Conservation (phyloP, 2,329 filamentous ascomycete genomes). For the Aaosphaeria arxii region DNA sequence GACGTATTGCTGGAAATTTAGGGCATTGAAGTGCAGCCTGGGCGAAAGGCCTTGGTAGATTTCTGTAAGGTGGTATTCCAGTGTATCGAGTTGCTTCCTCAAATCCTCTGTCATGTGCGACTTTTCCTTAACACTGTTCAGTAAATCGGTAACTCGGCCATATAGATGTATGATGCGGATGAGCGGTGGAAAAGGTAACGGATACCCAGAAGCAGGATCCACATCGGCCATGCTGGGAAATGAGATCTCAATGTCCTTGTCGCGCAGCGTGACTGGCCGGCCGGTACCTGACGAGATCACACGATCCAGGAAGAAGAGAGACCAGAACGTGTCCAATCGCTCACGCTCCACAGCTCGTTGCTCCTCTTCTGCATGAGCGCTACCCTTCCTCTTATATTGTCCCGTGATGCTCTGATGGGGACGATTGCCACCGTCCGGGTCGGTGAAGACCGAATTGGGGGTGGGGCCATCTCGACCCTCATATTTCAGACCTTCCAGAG, state of each 20-base stretch:
- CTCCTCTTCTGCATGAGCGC: constrained; percentile 46
- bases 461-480: constrained; percentile 55
- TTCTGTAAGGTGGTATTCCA: constrained; percentile 75
- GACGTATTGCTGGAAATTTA: constrained; percentile 83
- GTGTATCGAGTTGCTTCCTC: constrained; percentile 66
- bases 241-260: constrained; percentile 79
- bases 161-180: constrained; percentile 85
- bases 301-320: constrained; percentile 81
- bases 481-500: constrained; percentile 68
- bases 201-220: constrained; percentile 61
- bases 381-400: constrained; percentile 39
- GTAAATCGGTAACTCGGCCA: constrained; percentile 75
- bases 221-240: constrained; percentile 59
- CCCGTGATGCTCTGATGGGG: constrained; percentile 55
- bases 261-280: constrained; percentile 75
- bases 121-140: constrained; percentile 75
- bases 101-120: constrained; percentile 74
- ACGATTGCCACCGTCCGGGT: constrained; percentile 24
- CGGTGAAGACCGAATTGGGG: constrained; percentile 52
- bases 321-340: constrained; percentile 84
- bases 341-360: constrained; percentile 72
- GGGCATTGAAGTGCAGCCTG: constrained; percentile 76
- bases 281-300: constrained; percentile 87
- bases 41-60: constrained; percentile 73
- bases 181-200: constrained; percentile 74